phyloP scores from a whole-genome alignment of 2,329 filamentous ascomycete genomes.

The Pestalotiopsis fici region DNA sequence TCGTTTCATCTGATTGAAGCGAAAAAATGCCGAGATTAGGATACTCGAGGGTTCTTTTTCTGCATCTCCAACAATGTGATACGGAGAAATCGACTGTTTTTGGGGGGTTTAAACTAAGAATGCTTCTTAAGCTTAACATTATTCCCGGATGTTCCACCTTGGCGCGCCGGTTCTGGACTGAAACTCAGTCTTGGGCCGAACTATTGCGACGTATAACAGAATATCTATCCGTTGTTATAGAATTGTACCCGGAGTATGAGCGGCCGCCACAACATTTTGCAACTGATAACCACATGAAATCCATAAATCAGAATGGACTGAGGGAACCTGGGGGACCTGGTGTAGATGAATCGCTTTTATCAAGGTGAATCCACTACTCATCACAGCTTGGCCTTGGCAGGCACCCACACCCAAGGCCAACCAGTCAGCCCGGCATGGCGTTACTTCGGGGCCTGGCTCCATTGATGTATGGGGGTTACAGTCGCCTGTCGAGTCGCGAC shows the following conservation, averaged over 20 bases:
- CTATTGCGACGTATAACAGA: neutral
- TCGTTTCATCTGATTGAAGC: neutral
- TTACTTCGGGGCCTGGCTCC: neutral
- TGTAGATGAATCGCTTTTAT: neutral
- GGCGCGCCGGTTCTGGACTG: neutral
- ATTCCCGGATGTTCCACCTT: conserved; percentile 2
- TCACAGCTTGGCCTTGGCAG: neutral
- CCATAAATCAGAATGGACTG: neutral
- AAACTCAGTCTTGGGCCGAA: neutral
- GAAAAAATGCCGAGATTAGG: neutral
- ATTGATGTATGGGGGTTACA: neutral
- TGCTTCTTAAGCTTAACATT: neutral
- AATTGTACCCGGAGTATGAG: neutral
- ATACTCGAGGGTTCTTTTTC: neutral
- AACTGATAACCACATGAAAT: neutral
- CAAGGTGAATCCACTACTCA: neutral
- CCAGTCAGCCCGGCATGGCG: neutral
- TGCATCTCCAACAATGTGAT: neutral
- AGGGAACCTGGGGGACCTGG: neutral
- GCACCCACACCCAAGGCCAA: too few species aligned
- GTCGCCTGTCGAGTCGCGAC: neutral
- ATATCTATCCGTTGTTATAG: neutral
- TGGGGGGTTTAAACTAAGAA: neutral
- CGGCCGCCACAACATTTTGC: neutral
- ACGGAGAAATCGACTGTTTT: neutral